Conservation (phyloP, 2,329 filamentous ascomycete genomes). For the Colletotrichum liriopes region DNA sequence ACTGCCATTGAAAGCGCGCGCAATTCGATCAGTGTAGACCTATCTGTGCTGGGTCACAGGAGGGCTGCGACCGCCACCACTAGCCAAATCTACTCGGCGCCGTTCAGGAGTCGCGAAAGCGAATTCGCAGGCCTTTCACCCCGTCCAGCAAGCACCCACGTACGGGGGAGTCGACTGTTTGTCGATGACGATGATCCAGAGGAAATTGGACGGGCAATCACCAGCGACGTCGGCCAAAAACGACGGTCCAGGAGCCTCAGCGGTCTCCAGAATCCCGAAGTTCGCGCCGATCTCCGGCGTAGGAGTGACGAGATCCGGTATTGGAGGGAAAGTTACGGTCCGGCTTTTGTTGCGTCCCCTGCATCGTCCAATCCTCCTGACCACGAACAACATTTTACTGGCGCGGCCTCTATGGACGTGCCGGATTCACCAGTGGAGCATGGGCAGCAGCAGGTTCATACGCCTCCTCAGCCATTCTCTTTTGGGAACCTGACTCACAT, state of each 20-base stretch:
- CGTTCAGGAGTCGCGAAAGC: conserved; percentile 56
- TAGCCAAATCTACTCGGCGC: conserved; percentile 55
- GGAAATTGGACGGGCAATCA: conserved; percentile 76
- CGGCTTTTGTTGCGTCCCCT: conserved; percentile 64
- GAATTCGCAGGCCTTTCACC: conserved; percentile 72
- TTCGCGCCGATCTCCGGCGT: conserved; percentile 55
- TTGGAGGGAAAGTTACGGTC: conserved; percentile 74
- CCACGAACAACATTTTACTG: conserved; percentile 52
- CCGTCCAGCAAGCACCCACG: conserved; percentile 73
- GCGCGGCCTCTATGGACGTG: conserved; percentile 50
- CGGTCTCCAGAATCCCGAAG: conserved; percentile 26
- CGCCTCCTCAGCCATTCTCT: conserved; percentile 67
- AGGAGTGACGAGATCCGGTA: conserved; percentile 76
- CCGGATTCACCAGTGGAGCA: conserved; percentile 52
- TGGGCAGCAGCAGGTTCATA: conserved; percentile 51
- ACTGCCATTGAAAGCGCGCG: conserved; percentile 68
- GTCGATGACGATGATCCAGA: conserved; percentile 61
- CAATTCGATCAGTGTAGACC: conserved; percentile 67
- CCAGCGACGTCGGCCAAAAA: conserved; percentile 66
- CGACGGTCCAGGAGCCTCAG: conserved; percentile 74
- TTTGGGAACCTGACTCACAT: conserved; percentile 65
- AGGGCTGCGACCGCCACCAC: conserved; percentile 59
- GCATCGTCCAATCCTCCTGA: conserved; percentile 64
- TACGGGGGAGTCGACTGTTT: conserved; percentile 59
- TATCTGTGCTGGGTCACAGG: conserved; percentile 54